Conservation (phyloP, 441 rosid genomes). For the Flueggea neowawraea region DNA sequence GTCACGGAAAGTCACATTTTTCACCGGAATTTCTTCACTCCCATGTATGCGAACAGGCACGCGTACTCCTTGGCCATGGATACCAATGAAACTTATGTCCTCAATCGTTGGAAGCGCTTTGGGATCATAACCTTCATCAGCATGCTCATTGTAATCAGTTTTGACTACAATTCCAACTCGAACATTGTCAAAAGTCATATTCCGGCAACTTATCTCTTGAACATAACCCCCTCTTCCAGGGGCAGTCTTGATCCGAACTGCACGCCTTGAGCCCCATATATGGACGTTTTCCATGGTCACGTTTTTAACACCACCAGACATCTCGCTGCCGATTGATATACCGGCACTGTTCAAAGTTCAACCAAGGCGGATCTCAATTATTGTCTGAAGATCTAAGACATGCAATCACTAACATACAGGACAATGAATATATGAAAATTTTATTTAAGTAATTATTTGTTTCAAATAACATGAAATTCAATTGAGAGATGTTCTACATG, state of each 20-base stretch:
- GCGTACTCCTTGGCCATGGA: conserved; percentile 84
- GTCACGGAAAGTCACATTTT: conserved; percentile 72
- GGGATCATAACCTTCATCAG: conserved; percentile 66
- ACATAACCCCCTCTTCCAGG: conserved; percentile 92
- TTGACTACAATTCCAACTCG: conserved; percentile 92
- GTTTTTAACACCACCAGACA: conserved; percentile 96
- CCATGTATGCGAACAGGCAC: conserved; percentile 96
- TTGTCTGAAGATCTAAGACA: conserved; percentile 4
- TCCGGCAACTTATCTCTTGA: conserved; percentile 56
- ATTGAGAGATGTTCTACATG: no score
- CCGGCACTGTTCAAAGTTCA: conserved; percentile 68
- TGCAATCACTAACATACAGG: conserved; percentile 1
- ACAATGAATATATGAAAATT: neutral
- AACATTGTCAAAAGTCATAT: conserved; percentile 75
- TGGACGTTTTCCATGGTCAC: conserved; percentile 73
- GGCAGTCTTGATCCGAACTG: conserved; percentile 92
- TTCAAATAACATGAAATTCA: no score
- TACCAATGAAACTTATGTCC: conserved; percentile 66
- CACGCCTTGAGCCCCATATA: conserved; percentile 90
- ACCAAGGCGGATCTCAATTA: conserved; percentile 14
- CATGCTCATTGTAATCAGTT: conserved; percentile 96
- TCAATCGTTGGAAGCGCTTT: conserved; percentile 61
- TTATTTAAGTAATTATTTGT: no score
- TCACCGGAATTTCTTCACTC: conserved; percentile 69
- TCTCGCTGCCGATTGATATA: conserved; percentile 92